phyloP scores from a whole-genome alignment of 2,329 filamentous ascomycete genomes.

The Talaromyces islandicus region DNA sequence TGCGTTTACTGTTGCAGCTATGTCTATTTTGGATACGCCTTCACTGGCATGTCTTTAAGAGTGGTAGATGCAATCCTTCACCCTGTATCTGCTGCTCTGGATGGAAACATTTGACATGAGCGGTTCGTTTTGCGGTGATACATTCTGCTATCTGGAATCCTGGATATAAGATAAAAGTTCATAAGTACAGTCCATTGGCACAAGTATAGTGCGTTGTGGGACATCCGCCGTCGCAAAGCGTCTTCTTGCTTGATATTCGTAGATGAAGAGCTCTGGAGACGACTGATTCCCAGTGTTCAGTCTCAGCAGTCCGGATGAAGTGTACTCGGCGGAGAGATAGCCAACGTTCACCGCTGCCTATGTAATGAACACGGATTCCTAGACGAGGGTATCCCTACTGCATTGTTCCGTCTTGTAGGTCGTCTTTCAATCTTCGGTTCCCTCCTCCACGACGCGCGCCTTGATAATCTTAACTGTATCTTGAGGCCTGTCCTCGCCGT shows the following conservation, averaged over 20 bases:
- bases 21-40: slow-evolving; percentile 26
- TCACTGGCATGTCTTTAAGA: slow-evolving; percentile 39
- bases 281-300: neutral
- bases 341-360: neutral
- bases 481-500: slow-evolving; percentile 68
- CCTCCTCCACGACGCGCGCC: slow-evolving; percentile 63
- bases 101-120: slow-evolving; percentile 65
- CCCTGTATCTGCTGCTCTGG: slow-evolving; percentile 86
- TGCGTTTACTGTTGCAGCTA: slow-evolving; percentile 26
- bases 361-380: neutral
- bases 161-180: neutral
- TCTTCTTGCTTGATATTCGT: neutral
- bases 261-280: neutral
- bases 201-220: neutral
- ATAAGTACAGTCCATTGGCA: neutral
- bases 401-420: neutral
- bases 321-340: neutral
- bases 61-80: slow-evolving; percentile 60
- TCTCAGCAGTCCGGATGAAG: neutral
- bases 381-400: neutral
- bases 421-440: slow-evolving; percentile 36
- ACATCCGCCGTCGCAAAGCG: neutral
- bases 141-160: slow-evolving; percentile 37
- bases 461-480: slow-evolving; percentile 76
- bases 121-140: slow-evolving; percentile 74